These are phyloP conservation scores for Boechera divaricarpa DNA, from an alignment of 345 rosid species.

Conservation along the genomic window DNA sequence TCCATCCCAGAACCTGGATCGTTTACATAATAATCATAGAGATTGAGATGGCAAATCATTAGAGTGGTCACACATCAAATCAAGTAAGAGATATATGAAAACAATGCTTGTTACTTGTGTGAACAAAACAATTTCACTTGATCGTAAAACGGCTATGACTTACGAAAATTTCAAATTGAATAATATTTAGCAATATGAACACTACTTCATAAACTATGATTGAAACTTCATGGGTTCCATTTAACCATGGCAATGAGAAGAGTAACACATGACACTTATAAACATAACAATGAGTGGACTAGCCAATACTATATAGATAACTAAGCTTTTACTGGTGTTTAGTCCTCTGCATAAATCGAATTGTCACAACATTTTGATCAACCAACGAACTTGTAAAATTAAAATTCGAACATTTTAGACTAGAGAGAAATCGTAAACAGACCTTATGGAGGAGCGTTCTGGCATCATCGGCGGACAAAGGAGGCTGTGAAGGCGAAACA, in stretches of 20 bases:
- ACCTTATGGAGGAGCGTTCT: constrained; percentile 75
- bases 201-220: constrained; percentile 3
- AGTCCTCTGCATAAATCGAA: no score
- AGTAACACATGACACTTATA: neutral
- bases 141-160: neutral
- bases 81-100: neutral
- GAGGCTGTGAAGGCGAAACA: constrained; percentile 66
- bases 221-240: neutral
- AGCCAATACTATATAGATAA: no score
- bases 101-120: neutral
- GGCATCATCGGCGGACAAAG: constrained; percentile 69
- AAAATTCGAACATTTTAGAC: neutral
- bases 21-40: constrained; percentile 2
- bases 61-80: neutral
- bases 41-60: neutral
- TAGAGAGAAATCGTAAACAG: neutral
- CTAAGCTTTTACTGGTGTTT: no score
- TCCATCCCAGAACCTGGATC: constrained; percentile 85
- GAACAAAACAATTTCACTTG: constrained; percentile 1
- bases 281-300: neutral
- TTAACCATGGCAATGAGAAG: neutral
- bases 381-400: neutral
- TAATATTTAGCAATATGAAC: neutral
- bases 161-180: no score
- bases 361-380: neutral